These are phyloP conservation scores for Globisporangium perplexum DNA, from an alignment of 352 stramenopile genomes.

Conservation along the genomic window DNA sequence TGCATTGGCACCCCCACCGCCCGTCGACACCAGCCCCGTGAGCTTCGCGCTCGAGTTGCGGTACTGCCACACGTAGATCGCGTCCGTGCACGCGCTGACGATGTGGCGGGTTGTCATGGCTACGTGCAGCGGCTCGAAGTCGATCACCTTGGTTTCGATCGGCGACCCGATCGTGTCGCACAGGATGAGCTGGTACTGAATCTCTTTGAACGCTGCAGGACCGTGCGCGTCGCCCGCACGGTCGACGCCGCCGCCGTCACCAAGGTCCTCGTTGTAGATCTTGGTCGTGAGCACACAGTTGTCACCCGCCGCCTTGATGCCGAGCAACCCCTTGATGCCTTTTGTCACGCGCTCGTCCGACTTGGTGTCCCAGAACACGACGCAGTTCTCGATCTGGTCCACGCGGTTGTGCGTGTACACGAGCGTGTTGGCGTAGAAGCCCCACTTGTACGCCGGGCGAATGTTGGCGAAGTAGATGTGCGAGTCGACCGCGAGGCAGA, in stretches of 20 bases:
- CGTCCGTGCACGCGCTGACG: conserved; percentile 67
- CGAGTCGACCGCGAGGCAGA: conserved; percentile 91
- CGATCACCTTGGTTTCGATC: conserved; percentile 81
- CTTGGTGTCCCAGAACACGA: conserved; percentile 91
- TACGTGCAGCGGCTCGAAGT: conserved; percentile 81
- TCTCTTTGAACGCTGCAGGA: conserved; percentile 34
- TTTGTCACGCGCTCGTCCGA: conserved; percentile 84
- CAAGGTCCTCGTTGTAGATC: conserved; percentile 71
- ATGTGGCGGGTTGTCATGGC: conserved; percentile 87
- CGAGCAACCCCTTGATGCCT: conserved; percentile 73
- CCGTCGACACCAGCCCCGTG: conserved; percentile 40
- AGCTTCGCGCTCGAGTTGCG: conserved; percentile 77
- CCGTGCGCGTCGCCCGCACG: conserved; percentile 10
- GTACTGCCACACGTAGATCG: conserved; percentile 94
- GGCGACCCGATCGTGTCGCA: conserved; percentile 83
- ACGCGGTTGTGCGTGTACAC: conserved; percentile 89
- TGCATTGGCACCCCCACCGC: conserved; percentile 13
- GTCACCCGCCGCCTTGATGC: conserved; percentile 78
- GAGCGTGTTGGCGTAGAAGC: conserved; percentile 85
- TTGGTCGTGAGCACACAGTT: conserved; percentile 86
- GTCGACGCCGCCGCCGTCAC: conserved; percentile 13
- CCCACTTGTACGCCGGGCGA: conserved; percentile 89
- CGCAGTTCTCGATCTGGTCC: conserved; percentile 83
- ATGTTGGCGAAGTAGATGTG: conserved; percentile 97
- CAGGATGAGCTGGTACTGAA: conserved; percentile 82